Percentiles rank a stretch among this genome's conserved stretches.
phyloP scores from a whole-genome alignment of 352 stramenopile species.

The Pythium dissimile region DNA sequence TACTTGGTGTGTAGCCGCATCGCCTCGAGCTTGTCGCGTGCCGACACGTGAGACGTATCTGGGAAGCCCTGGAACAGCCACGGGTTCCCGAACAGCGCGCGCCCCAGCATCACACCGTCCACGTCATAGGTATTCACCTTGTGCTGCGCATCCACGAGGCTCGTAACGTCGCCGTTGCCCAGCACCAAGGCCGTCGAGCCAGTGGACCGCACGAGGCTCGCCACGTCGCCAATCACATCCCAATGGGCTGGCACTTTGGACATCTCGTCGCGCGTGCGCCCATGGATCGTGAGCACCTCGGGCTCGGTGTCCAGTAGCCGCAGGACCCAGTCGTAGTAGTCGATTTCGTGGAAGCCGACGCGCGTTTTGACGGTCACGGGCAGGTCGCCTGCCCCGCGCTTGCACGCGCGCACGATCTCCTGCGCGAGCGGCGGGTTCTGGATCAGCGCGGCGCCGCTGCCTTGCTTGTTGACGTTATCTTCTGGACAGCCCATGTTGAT shows the following conservation, averaged over 20 bases:
- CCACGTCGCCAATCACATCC: conserved; percentile 79
- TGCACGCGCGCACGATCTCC: conserved; percentile 63
- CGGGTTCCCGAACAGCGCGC: conserved; percentile 74
- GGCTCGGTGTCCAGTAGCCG: conserved; percentile 61
- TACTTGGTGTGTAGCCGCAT: conserved; percentile 65
- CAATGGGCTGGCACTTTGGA: conserved; percentile 79
- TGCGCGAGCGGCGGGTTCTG: conserved; percentile 54
- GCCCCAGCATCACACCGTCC: conserved; percentile 77
- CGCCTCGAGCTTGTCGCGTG: conserved; percentile 53
- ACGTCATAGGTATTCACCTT: conserved; percentile 71
- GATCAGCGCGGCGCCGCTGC: conserved; percentile 66
- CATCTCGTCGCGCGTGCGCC: conserved; percentile 77
- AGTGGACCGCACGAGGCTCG: conserved; percentile 39
- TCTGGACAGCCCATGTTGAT: conserved; percentile 87
- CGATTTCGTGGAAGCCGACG: conserved; percentile 73
- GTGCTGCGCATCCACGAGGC: conserved; percentile 50
- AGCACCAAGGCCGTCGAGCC: conserved; percentile 62
- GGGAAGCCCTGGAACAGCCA: conserved; percentile 74
- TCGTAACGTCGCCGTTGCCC: conserved; percentile 78
- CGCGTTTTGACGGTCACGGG: conserved; percentile 80
- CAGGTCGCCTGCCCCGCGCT: conserved; percentile 56
- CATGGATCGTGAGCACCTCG: conserved; percentile 76
- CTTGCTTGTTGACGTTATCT: conserved; percentile 75
- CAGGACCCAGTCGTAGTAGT: conserved; percentile 77
- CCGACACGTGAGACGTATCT: conserved; percentile 46